Conservation (phyloP, 129 eudicot species). For the Chrysanthemum seticuspe region DNA sequence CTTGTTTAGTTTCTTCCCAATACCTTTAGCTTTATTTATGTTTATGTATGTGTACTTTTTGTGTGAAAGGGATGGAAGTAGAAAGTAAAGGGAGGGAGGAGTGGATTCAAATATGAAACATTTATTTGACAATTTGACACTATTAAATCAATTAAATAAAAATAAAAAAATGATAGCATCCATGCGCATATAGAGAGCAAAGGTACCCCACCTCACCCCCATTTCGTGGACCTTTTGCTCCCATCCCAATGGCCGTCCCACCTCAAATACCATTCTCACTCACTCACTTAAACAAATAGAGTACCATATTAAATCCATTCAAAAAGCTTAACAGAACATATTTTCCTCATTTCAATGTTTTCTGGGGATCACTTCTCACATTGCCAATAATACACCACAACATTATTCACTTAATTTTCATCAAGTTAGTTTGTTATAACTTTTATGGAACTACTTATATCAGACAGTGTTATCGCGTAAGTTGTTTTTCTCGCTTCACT, state of each 20-base stretch:
- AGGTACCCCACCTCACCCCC: conserved; percentile 30
- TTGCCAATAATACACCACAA: background rate
- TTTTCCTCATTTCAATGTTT: background rate
- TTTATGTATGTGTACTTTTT: background rate
- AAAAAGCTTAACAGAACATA: background rate
- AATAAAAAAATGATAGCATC: conserved; percentile 26
- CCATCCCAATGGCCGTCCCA: conserved; percentile 30
- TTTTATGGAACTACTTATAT: no score
- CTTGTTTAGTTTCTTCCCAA: no score
- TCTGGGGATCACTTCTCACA: conserved; percentile 8
- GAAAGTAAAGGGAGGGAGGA: conserved; percentile 14
- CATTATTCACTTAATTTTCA: background rate
- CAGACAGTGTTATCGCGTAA: no score
- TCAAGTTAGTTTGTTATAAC: no score
- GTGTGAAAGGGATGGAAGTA: conserved; percentile 2
- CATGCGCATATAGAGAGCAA: conserved; percentile 28
- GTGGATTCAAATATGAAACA: conserved; percentile 5
- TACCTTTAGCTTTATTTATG: no score
- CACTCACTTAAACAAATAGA: background rate
- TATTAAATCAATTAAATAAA: background rate
- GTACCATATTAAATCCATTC: background rate
- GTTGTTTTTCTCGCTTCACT: no score
- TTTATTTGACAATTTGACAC: background rate
- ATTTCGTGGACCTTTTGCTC: conserved; percentile 22
- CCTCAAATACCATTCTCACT: conserved; percentile 11